phyloP scores from a whole-genome alignment of 805 yeast genomes.

The Geotrichum ghanense region DNA sequence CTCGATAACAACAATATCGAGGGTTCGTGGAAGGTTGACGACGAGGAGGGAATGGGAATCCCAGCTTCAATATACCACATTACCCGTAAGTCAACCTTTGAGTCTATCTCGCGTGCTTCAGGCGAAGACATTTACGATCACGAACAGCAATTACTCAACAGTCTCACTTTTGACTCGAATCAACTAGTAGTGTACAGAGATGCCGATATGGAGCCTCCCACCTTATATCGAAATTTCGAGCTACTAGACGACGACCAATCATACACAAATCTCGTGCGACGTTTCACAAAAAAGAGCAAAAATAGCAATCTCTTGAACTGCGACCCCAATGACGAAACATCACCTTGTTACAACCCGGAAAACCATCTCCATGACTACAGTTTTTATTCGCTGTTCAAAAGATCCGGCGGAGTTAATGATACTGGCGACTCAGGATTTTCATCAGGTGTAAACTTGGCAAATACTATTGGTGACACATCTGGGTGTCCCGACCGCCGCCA shows the following conservation, averaged over 20 bases:
- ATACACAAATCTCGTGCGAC: background rate
- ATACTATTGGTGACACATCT: conserved; percentile 20
- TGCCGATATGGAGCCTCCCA: conserved; percentile 13
- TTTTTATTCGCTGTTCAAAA: conserved; percentile 1
- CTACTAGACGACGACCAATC: background rate
- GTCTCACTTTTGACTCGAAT: background rate
- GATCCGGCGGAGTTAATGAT: conserved; percentile 14
- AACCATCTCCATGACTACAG: conserved; percentile 1
- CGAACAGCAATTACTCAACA: conserved; percentile 7
- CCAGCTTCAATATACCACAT: conserved; percentile 20
- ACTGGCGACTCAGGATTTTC: conserved; percentile 19
- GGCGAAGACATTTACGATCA: conserved; percentile 6
- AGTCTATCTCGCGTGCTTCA: conserved; percentile 7
- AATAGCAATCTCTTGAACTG: background rate
- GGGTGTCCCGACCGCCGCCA: conserved; percentile 25
- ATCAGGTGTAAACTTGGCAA: conserved; percentile 15
- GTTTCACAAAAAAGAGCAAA: background rate
- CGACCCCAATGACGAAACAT: background rate
- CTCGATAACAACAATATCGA: conserved; percentile 11
- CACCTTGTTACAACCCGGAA: background rate
- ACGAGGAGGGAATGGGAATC: conserved; percentile 21
- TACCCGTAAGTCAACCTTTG: conserved; percentile 9
- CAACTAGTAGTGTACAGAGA: conserved; percentile 21
- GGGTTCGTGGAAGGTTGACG: conserved; percentile 25
- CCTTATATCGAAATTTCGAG: background rate